phyloP scores from a whole-genome alignment of 2,329 filamentous ascomycete genomes.

The Curvularia eragrostidis region DNA sequence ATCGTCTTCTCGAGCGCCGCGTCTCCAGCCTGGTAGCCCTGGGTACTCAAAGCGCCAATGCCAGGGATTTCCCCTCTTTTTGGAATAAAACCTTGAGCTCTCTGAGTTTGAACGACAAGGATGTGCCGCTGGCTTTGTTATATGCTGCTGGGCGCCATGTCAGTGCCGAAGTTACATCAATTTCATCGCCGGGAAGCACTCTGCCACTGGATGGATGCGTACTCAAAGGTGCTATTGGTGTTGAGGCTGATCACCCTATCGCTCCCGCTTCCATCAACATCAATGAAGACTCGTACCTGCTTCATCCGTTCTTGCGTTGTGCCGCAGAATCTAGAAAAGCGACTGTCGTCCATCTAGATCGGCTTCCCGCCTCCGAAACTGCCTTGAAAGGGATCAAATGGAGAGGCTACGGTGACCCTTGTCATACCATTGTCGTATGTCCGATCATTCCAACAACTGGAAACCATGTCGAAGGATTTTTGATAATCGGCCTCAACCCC shows the following conservation, averaged over 20 bases:
- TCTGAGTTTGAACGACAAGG: constrained; percentile 71
- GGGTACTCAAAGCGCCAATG: constrained; percentile 72
- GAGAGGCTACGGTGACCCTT: constrained; percentile 46
- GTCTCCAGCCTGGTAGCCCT: constrained; percentile 65
- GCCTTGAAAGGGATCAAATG: constrained; percentile 40
- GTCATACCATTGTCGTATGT: constrained; percentile 44
- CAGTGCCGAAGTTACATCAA: constrained; percentile 21
- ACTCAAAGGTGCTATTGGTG: constrained; percentile 37
- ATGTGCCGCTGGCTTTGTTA: constrained; percentile 36
- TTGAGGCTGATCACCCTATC: constrained; percentile 31
- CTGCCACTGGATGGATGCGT: constrained; percentile 23
- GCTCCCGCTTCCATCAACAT: constrained; percentile 37
- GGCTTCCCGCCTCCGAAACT: constrained; percentile 34
- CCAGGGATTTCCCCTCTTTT: constrained; percentile 71
- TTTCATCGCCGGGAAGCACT: constrained; percentile 25
- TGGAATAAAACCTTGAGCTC: constrained; percentile 72
- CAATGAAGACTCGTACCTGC: constrained; percentile 25
- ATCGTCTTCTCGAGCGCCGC: constrained; percentile 30
- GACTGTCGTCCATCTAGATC: constrained; percentile 38
- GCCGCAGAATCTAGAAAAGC: constrained; percentile 38
- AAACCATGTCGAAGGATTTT: constrained; percentile 48
- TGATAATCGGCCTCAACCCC: constrained; percentile 51
- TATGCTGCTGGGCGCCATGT: constrained; percentile 30
- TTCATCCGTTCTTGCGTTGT: constrained; percentile 36
- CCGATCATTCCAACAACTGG: constrained; percentile 48